phyloP scores from a whole-genome alignment of 805 yeast species.

The Metschnikowia orientalis region DNA sequence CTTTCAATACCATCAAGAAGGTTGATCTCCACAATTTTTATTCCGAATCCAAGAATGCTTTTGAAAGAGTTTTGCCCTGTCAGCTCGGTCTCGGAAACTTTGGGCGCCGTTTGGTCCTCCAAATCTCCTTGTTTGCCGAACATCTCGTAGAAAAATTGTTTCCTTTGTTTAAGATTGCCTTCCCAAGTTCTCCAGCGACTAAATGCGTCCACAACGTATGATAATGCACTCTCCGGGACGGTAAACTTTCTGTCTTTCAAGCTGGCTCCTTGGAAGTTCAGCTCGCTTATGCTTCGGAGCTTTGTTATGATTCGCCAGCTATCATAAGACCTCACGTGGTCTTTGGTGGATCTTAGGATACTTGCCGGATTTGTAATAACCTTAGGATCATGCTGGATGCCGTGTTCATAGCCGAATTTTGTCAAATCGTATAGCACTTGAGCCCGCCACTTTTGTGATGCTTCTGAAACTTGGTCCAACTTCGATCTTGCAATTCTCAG shows the following conservation, averaged over 20 bases:
- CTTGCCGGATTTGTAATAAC: slow-evolving; percentile 88
- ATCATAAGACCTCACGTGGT: slow-evolving; percentile 74
- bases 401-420: slow-evolving; percentile 33
- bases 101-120: too few relatives aligned
- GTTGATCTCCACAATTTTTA: slow-evolving; percentile 4
- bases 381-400: slow-evolving; percentile 77
- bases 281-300: slow-evolving; percentile 63
- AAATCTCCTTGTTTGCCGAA: slow-evolving; percentile 8
- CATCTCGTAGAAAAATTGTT: slow-evolving; percentile 44
- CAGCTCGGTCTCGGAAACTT: not conserved
- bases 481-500: slow-evolving; percentile 16
- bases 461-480: slow-evolving; percentile 15
- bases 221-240: slow-evolving; percentile 50
- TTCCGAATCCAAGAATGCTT: not conserved
- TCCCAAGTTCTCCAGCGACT: slow-evolving; percentile 92
- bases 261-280: slow-evolving; percentile 47
- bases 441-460: slow-evolving; percentile 19
- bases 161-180: slow-evolving; percentile 55
- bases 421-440: slow-evolving; percentile 42
- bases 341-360: slow-evolving; percentile 62
- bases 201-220: slow-evolving; percentile 55
- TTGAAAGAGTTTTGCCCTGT: too few relatives aligned
- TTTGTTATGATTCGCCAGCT: slow-evolving; percentile 86
- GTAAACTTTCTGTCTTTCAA: slow-evolving; percentile 27
- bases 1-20: slow-evolving; percentile 1